phyloP scores from a whole-genome alignment of 129 eudicot species.

The Saussurea involucrata region DNA sequence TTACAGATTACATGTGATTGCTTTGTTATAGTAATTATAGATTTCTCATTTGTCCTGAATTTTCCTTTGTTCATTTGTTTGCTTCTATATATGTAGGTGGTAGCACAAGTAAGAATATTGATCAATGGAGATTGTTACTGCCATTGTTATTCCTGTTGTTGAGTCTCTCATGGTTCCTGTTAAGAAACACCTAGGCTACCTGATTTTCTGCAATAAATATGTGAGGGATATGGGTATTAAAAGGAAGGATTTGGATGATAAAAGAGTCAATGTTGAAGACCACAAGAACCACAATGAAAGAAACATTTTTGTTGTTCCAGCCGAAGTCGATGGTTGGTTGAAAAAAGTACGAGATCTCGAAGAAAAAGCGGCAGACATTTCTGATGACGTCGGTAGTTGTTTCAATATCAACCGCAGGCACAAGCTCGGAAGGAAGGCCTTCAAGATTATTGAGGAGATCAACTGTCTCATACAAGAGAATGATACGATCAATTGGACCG shows the following conservation, averaged over 20 bases:
- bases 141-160: not conserved
- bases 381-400: not conserved
- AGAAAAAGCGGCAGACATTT: not conserved
- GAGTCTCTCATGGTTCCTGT: not conserved
- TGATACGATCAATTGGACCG: not conserved
- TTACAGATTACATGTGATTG: too few relatives aligned
- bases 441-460: too few relatives aligned
- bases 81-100: not conserved
- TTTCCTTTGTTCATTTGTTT: too few relatives aligned
- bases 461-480: not conserved
- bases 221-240: not conserved
- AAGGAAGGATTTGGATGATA: not conserved
- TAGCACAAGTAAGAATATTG: not conserved
- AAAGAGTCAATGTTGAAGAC: not conserved
- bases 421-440: not conserved
- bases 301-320: not conserved
- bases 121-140: not conserved
- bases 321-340: not conserved
- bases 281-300: not conserved
- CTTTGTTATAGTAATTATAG: too few relatives aligned
- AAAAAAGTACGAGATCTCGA: not conserved
- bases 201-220: not conserved
- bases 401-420: not conserved
- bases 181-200: not conserved
- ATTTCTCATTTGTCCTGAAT: too few relatives aligned